Conservation (phyloP, 768 basidiomycete species). For the Kwoniella pini region DNA sequence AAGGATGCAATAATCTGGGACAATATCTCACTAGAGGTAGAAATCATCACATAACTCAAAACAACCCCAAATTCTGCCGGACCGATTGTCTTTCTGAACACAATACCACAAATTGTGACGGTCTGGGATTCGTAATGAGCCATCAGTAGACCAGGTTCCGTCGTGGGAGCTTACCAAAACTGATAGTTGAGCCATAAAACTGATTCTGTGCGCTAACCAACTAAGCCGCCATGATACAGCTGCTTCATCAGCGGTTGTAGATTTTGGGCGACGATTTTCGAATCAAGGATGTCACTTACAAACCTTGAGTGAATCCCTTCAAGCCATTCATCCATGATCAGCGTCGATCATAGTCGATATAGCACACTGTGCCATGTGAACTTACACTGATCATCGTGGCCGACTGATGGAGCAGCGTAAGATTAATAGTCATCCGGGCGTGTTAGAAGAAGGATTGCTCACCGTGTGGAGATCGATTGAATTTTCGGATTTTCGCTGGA, state of each 20-base stretch:
- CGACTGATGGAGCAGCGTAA: background rate
- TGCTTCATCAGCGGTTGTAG: too few species aligned
- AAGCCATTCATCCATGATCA: too few species aligned
- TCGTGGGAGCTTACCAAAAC: conserved; percentile 57
- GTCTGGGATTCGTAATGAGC: conserved; percentile 49
- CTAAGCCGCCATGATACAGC: too few species aligned
- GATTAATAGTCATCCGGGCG: background rate
- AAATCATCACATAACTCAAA: background rate
- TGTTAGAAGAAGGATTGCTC: background rate
- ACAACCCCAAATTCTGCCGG: conserved; percentile 68
- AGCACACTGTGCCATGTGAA: background rate
- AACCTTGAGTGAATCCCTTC: conserved; percentile 5
- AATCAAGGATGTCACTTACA: background rate
- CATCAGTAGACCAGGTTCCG: background rate
- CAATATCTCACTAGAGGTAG: conserved; percentile 2
- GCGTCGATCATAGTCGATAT: too few species aligned
- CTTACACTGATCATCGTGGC: background rate
- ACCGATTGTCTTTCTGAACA: conserved; percentile 61
- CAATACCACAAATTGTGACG: conserved; percentile 69
- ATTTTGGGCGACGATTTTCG: too few species aligned
- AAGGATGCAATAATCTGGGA: background rate
- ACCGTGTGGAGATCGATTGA: background rate
- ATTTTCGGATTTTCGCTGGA: background rate
- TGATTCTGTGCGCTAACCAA: conserved; percentile 68
- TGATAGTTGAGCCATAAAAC: conserved; percentile 67